Evolutionary conservation across 257 asterid genomes (phyloP), one percentile per base, ranked within the genome.

Genomic region (Solanum appendiculatum): DNA sequence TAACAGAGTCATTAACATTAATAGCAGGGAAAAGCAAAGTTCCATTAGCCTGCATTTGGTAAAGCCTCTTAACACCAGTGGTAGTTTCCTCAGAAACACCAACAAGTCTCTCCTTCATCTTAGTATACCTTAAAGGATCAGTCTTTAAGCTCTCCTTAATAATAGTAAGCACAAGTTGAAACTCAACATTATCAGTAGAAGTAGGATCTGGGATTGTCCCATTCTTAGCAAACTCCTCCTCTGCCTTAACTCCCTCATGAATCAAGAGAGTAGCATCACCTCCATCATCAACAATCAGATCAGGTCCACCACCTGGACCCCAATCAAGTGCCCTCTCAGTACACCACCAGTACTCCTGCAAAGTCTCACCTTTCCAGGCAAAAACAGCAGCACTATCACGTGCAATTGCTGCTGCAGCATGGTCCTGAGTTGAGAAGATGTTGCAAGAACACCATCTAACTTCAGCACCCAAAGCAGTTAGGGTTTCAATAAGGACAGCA

Each of bases 401-500:
- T 9, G 98, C 98, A 9, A 93, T 94, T 85, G 96, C 96, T 31
- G 98, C 95, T 9, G 98, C 98, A 25, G 98, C 98, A 86, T 95
- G 98, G 34, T 95, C 98, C 87, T 95, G 98, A 5, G 98, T 95
- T 80, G 98, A 95, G 90, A 95, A 95, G 77, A 95, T 95, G 91
- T 94, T 95, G 93, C 98, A 95, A 37, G 98, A 95, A 89, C 98
- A 95, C 98, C 98, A 95, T 68, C 98, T 86, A n/a, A 95, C 98
- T 87, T 94, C 96, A 9, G 98, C 98, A 36, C 98, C 98, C 64
- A 94, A 84, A 5, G 98, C 96, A 13, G 98, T 95, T 2, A 95
- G 81, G 42, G 98, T 94, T 42, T 95, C 98, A 68, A 95, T 95
- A 36, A 95, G 63, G 12, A 95, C 98, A 3, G 98, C 98, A 84